A percentile compares a stretch with the other conserved stretches of the same genome.
Evolutionary conservation across 257 asterid species (phyloP).

Genomic region (Primulina eburnea): DNA sequence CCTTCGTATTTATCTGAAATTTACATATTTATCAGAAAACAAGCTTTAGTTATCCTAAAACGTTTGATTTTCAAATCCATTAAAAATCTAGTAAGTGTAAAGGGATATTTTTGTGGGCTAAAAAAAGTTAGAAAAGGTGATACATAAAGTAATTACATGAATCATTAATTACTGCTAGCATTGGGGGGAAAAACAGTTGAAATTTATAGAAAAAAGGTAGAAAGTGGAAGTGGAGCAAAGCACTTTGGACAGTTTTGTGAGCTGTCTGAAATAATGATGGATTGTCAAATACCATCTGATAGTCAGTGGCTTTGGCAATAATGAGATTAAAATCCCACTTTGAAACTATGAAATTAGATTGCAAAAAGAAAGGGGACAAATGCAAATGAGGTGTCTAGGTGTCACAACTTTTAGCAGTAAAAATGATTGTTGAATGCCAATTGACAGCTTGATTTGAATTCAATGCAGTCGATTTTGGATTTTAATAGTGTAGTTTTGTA

Average conservation of each 20-base stretch:
- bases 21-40: too few species aligned
- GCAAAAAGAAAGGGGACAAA: conserved; percentile 26
- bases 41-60: too few species aligned
- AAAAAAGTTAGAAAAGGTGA: background rate
- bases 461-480: background rate
- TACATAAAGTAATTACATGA: background rate
- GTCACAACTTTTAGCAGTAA: conserved; percentile 66
- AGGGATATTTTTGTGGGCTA: background rate
- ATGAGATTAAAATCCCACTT: too few species aligned
- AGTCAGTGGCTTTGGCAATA: conserved; percentile 28
- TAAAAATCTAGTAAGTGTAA: too few species aligned
- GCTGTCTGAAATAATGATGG: conserved; percentile 19
- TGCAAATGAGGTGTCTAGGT: conserved; percentile 40
- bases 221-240: conserved; percentile 18
- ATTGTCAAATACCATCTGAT: conserved; percentile 24
- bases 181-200: background rate
- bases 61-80: too few species aligned
- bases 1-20: too few species aligned
- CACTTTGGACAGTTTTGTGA: conserved; percentile 15
- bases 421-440: conserved; percentile 52
- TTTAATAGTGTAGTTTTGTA: too few species aligned
- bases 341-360: conserved; percentile 6
- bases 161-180: background rate
- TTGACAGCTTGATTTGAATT: background rate
- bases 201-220: background rate